phyloP scores from a whole-genome alignment of 192 early-diverging fungal species.

The Coemansia sp. region DNA sequence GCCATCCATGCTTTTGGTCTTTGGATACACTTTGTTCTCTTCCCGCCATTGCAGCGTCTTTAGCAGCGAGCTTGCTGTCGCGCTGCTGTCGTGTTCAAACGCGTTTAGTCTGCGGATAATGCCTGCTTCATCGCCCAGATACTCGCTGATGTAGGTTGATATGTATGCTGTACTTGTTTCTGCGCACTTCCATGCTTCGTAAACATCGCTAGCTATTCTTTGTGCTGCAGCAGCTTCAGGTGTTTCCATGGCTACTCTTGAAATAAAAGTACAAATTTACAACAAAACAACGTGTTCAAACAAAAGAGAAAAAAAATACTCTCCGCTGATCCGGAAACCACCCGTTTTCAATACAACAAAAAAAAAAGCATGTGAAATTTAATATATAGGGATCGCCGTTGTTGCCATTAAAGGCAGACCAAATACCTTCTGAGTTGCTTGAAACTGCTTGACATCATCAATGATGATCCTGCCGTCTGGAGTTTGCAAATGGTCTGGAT shows the following conservation, averaged over 20 bases:
- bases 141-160: conserved; percentile 30
- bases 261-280: no score
- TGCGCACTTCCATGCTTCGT: background rate
- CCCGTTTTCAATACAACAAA: no score
- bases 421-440: no score
- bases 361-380: no score
- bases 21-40: conserved; percentile 39
- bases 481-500: no score
- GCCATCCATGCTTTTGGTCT: background rate
- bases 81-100: conserved; percentile 10
- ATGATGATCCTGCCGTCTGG: no score
- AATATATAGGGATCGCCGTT: no score
- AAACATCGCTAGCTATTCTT: conserved; percentile 10
- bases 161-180: conserved; percentile 23
- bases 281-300: no score
- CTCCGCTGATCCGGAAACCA: no score
- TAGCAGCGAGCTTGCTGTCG: conserved; percentile 4
- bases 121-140: conserved; percentile 25
- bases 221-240: conserved; percentile 4
- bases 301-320: no score
- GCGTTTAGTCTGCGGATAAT: conserved; percentile 24
- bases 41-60: conserved; percentile 41
- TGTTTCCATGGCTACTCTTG: background rate
- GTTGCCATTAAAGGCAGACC: no score
- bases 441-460: no score